A percentile compares a stretch with the other conserved stretches of the same genome.
phyloP scores from a whole-genome alignment of 371 early-diverging fungal genomes.

The Rhizopus arrhizus region DNA sequence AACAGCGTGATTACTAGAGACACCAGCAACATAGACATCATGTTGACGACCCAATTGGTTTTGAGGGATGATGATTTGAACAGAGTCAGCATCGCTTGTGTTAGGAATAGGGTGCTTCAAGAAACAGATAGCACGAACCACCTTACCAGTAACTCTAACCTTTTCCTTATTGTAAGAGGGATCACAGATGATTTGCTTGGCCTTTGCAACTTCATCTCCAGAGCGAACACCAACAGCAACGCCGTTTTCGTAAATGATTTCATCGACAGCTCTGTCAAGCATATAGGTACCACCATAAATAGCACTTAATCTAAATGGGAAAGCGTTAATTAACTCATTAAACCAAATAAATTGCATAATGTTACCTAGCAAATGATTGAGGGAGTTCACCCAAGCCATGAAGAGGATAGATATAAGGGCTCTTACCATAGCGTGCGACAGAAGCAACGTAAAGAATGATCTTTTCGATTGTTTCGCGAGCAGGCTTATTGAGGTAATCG shows the following conservation, averaged over 20 bases:
- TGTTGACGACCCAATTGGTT: constrained; percentile 89
- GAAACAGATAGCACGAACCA: constrained; percentile 96
- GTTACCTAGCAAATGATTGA: constrained; percentile 71
- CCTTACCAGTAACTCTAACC: constrained; percentile 77
- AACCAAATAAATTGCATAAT: not conserved
- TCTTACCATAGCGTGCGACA: constrained; percentile 94
- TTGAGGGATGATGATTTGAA: constrained; percentile 96
- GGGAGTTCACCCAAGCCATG: constrained; percentile 99
- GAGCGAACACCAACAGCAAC: constrained; percentile 87
- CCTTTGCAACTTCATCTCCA: constrained; percentile 82
- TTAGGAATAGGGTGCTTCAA: constrained; percentile 92
- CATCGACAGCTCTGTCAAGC: constrained; percentile 92
- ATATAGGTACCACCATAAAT: constrained; percentile 98
- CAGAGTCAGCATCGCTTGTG: constrained; percentile 84
- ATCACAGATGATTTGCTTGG: constrained; percentile 92
- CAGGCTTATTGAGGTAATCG: constrained; percentile 83
- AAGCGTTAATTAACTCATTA: not conserved
- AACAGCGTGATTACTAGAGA: constrained; percentile 88
- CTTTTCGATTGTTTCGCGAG: constrained; percentile 91
- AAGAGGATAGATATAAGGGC: constrained; percentile 99
- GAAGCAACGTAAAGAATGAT: constrained; percentile 95
- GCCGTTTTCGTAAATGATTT: constrained; percentile 86
- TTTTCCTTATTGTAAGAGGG: constrained; percentile 89
- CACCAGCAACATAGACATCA: constrained; percentile 95
- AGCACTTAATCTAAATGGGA: constrained; percentile 74